Conservation (phyloP, 208 protist species). For the Blastocrithidia nonstop region DNA sequence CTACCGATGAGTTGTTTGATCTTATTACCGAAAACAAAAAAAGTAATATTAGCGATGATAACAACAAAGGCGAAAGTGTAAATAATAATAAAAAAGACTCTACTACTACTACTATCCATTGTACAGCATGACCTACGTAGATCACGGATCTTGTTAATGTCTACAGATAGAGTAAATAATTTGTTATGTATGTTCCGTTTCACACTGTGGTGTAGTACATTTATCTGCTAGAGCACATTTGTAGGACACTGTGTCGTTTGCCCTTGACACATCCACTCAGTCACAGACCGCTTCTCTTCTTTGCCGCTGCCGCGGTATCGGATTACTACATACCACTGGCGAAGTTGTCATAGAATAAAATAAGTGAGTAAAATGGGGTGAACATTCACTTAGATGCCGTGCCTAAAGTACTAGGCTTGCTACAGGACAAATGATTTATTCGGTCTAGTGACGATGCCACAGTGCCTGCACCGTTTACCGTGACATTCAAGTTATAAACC, state of each 20-base stretch:
- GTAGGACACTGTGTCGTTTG: conserved; percentile 15
- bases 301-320: conserved; percentile 62
- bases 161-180: conserved; percentile 16
- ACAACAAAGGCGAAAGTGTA: too few relatives aligned
- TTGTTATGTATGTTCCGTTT: conserved; percentile 40
- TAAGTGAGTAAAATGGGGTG: conserved; percentile 59
- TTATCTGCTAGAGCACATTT: conserved; percentile 36
- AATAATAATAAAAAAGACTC: too few relatives aligned
- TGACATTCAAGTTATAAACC: conserved; percentile 80
- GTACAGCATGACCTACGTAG: too few relatives aligned
- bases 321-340: conserved; percentile 67
- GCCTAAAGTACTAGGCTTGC: conserved; percentile 45
- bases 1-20: conserved; percentile 29
- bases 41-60: not conserved
- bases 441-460: conserved; percentile 5
- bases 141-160: conserved; percentile 4
- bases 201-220: conserved; percentile 70
- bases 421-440: conserved; percentile 36
- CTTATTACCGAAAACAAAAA: not conserved
- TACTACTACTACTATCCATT: too few relatives aligned
- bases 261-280: conserved; percentile 6
- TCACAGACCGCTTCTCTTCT: conserved; percentile 38
- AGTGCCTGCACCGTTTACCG: conserved; percentile 11
- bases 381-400: conserved; percentile 45
- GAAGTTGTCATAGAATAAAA: conserved; percentile 43